Base-by-base conservation (phyloP, 192 early-diverging fungal genomes). In the Thoreauomyces humboldtii region DNA sequence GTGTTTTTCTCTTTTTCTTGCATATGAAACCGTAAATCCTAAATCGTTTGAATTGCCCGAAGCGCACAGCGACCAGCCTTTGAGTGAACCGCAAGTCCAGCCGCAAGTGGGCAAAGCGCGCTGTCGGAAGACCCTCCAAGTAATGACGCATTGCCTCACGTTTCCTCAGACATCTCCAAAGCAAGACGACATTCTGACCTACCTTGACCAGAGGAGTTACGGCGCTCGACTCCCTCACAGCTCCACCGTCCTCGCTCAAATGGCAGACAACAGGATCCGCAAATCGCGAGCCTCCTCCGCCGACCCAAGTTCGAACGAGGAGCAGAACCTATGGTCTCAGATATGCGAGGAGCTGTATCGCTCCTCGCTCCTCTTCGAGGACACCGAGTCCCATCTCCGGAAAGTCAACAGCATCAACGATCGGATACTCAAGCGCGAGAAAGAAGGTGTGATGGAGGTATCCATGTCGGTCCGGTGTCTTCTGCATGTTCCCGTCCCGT, bases 281-380 rank as follows among this genome's bases (percentile, higher is more conserved):
- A 64, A 64, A 36, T 64, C 62, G 14, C 47, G 62, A 19, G 52
- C 62, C 5, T 24, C 62, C 7, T 64, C 62, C 1, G 62, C 62
- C 12, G 62, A 64, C 37, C 51, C 51, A 27, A 54, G 33, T 27
- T 51, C 62, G n/a, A 66, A 66, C 55, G 64, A 66, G 33, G 64
- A 66, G 37, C n/a, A 46, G 14, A 36, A 38, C 31, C 29, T 68
- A 17, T 68, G 65, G 65, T 60, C 57, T 14, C 57, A 58, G 47
- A 31, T 68, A 34, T 68, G 65, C 46, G 27, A 60, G 21, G 65
- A 43, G 21, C 46, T 68, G 3, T 60, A 48, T 28, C 32, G 25
- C 15, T 51, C 60, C 31, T 25, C 44, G 29, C 27, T 11, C 14
- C 33, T 48, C 11, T 22, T 46, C 4, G 28, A 25, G 4, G 58